A percentile compares a stretch with the other conserved stretches of the same genome.
Conservation (phyloP, 371 early-diverging fungal species). For the Circinella umbellata region DNA sequence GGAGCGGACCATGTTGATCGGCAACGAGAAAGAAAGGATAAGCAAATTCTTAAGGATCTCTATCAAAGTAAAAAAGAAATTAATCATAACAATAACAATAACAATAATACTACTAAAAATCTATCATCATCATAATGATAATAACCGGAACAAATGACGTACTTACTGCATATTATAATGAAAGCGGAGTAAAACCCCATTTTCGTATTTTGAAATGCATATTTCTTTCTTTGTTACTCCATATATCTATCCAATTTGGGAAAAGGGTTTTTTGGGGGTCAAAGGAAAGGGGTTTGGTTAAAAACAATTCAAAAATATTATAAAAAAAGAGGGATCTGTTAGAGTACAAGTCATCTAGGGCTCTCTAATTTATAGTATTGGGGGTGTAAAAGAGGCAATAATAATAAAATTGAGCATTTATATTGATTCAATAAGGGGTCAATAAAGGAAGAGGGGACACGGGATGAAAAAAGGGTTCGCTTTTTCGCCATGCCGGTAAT, state of each 20-base stretch:
- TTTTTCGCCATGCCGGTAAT: slow-evolving; percentile 6
- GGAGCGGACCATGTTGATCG: slow-evolving; percentile 42
- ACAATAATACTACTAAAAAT: slow-evolving; percentile 2
- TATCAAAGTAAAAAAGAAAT: slow-evolving; percentile 13
- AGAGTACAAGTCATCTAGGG: not conserved
- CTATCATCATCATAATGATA: not conserved
- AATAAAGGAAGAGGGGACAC: not conserved
- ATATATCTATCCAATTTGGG: slow-evolving; percentile 5
- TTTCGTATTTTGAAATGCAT: not conserved
- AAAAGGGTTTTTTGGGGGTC: not conserved
- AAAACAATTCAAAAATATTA: too few species aligned
- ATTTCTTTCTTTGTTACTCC: not conserved
- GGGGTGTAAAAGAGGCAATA: too few species aligned
- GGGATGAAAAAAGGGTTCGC: slow-evolving; percentile 7
- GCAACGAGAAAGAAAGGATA: slow-evolving; percentile 40
- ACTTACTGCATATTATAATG: slow-evolving; percentile 8
- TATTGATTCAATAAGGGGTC: too few species aligned
- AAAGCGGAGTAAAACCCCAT: not conserved
- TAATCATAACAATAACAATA: not conserved
- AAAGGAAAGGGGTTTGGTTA: too few species aligned
- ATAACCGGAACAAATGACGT: slow-evolving; percentile 8
- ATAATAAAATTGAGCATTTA: too few species aligned
- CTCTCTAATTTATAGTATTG: not conserved
- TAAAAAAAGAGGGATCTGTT: too few species aligned
- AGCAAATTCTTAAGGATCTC: slow-evolving; percentile 56